A percentile compares a stretch with the other conserved stretches of the same genome.
Conservation (phyloP, 2,329 filamentous ascomycete species). For the Calonectria crousiana region DNA sequence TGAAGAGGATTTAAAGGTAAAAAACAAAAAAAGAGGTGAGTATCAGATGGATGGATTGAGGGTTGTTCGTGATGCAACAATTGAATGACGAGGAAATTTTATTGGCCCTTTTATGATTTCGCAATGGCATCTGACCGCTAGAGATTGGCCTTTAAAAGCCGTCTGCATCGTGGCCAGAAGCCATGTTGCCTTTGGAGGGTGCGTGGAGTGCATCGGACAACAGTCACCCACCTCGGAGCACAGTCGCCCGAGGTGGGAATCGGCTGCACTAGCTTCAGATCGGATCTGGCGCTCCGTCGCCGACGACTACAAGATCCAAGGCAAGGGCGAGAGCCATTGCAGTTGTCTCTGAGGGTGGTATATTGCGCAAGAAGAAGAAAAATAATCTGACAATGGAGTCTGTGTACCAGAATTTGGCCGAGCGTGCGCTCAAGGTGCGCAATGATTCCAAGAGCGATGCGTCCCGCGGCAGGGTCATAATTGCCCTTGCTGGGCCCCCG, state of each 20-base stretch:
- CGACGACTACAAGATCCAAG: not conserved
- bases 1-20: not conserved
- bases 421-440: conserved; percentile 7
- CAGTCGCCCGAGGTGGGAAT: conserved; percentile 12
- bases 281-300: not conserved
- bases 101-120: not conserved
- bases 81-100: not conserved
- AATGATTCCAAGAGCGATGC: not conserved
- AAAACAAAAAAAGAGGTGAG: not conserved
- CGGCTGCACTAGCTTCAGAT: not conserved
- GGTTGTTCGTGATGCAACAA: not conserved
- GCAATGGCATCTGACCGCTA: not conserved
- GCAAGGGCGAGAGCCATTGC: not conserved
- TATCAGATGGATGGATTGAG: not conserved
- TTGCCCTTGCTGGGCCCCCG: conserved; percentile 13
- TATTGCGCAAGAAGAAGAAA: not conserved
- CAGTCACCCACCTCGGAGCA: conserved; percentile 13
- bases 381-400: not conserved
- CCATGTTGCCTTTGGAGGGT: not conserved
- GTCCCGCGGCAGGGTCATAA: not conserved
- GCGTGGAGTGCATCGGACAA: conserved; percentile 4
- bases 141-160: not conserved
- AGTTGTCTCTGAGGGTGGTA: not conserved
- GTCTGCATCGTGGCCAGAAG: not conserved
- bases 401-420: not conserved